Evolutionary conservation across 768 basidiomycete species (phyloP).

Genomic region (Pleurotus eryngii): DNA sequence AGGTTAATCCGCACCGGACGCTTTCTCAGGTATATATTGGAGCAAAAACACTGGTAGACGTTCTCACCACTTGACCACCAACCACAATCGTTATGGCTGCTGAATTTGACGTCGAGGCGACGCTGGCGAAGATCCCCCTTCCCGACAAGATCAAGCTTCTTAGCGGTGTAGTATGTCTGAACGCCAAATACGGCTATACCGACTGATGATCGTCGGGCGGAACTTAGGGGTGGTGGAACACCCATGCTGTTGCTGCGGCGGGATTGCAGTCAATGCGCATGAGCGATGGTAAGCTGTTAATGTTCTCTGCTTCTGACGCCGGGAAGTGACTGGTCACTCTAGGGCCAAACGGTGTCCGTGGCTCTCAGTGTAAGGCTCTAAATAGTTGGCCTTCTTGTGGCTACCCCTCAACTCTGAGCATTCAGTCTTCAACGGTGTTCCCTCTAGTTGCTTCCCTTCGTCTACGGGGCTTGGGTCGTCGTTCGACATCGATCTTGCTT

Average conservation of each 20-base stretch:
- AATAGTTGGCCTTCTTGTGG: conserved; percentile 1
- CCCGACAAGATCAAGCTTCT: conserved; percentile 44
- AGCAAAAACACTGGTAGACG: neutral
- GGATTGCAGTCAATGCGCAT: conserved; percentile 40
- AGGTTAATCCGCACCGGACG: neutral
- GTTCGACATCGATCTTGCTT: conserved; percentile 49
- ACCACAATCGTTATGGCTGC: conserved; percentile 16
- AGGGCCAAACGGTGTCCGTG: conserved; percentile 51
- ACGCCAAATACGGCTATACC: neutral
- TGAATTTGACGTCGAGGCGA: conserved; percentile 33
- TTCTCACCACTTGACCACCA: neutral
- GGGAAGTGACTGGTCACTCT: neutral
- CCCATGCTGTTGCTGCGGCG: conserved; percentile 35
- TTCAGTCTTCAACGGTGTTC: conserved; percentile 54
- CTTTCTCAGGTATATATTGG: neutral
- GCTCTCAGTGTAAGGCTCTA: conserved; percentile 34
- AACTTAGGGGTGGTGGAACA: conserved; percentile 46
- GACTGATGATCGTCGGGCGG: neutral
- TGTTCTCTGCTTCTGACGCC: neutral
- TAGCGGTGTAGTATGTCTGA: conserved; percentile 31
- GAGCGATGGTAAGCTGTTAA: conserved; percentile 37
- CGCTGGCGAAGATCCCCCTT: conserved; percentile 33
- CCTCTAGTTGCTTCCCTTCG: conserved; percentile 54
- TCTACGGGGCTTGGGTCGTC: conserved; percentile 56
- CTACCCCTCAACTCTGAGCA: neutral